Conservation (phyloP, 169 alveolate genomes). For the Eimeria brunetti region DNA sequence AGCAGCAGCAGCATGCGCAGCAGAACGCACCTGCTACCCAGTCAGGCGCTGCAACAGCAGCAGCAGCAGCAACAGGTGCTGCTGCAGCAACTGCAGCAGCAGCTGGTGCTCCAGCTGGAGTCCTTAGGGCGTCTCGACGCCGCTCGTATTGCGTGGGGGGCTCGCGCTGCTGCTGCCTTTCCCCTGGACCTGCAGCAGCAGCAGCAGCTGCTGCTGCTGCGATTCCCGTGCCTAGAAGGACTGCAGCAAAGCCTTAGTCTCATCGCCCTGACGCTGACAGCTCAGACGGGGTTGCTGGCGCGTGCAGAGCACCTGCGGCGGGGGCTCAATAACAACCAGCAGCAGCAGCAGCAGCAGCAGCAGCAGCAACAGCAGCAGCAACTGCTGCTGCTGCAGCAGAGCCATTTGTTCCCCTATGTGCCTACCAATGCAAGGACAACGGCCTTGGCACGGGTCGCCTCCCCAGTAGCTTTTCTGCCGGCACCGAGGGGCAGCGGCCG, state of each 20-base stretch:
- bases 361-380: conserved; percentile 22
- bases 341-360: conserved; percentile 55
- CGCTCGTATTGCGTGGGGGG: conserved; percentile 49
- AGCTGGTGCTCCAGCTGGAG: conserved; percentile 31
- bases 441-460: conserved; percentile 18
- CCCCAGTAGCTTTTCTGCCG: conserved; percentile 20
- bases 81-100: conserved; percentile 52
- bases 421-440: neutral
- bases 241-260: conserved; percentile 48
- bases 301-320: conserved; percentile 47
- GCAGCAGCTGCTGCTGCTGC: conserved; percentile 67
- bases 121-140: conserved; percentile 31
- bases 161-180: conserved; percentile 55
- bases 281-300: conserved; percentile 49
- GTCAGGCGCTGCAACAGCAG: conserved; percentile 38
- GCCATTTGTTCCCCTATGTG: conserved; percentile 25
- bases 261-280: conserved; percentile 13
- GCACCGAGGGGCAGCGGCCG: neutral
- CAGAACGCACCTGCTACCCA: neutral
- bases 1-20: conserved; percentile 28
- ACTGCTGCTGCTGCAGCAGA: conserved; percentile 2
- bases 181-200: conserved; percentile 68
- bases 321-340: neutral
- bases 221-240: conserved; percentile 8
- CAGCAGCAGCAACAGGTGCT: conserved; percentile 18